Evolutionary conservation across 75 land plant species (phyloP), one percentile per base, ranked within the genome.

Genomic region (Gnetum montanum): DNA sequence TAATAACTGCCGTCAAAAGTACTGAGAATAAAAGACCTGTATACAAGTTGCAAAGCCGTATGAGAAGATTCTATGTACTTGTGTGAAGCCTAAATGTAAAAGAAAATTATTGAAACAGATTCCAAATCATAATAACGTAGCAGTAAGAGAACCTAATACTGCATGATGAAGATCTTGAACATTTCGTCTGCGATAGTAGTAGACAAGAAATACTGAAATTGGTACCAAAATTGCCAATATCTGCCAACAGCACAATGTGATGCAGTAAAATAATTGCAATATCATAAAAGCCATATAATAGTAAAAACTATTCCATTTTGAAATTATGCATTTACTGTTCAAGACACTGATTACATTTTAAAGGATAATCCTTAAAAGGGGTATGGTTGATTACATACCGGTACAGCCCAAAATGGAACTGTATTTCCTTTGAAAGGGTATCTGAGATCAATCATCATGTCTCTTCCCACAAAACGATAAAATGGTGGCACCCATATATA

Each of bases 1-100:
- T 86, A 10, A 86, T 54, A 19, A 83, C 88, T 12, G 69, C 91
- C 24, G 91, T 86, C 31, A 83, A 77, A 6, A 83, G 70, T 16
- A 76, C 79, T 7, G 91, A 68, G 66, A 62, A 83, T n/a, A 86
- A 28, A 37, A 86, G 62, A 29, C 91, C 90, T 86, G 63, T 23
- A 25, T 18, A n/a, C 15, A 49, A 22, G 31, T 26, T 10, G 8
- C 8, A 41, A 46, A 19, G 10, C 20, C 10, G 10, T 18, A 27
- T 7, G 0, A 22, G n/a, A 46, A 46, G 23, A 46, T 46, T 10
- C 8, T 23, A 46, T 3, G 2, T 46, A 41, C 3, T 18, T 41
- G n/a, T 15, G 0, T 15, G 43, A 15, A 5, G 13, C 4, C 11
- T 46, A 23, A 10, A 50, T 16, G 20, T 7, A 16, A 50, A 50